Base-by-base conservation (phyloP, 2,329 filamentous ascomycete species). In the Aspergillus niger region DNA sequence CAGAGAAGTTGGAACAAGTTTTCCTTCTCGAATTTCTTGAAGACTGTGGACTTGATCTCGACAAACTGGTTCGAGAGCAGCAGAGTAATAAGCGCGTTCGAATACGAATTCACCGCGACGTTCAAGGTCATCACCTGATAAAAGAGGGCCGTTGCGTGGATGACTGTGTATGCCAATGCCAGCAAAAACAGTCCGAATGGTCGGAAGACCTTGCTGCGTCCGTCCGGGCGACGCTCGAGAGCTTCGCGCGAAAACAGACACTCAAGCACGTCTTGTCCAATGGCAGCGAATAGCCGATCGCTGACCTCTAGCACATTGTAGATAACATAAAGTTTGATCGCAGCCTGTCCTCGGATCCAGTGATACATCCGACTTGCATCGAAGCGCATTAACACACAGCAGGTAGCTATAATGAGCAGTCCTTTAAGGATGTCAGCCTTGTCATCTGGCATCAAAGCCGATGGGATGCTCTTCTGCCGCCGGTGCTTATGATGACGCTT, bases 321-420 rank as follows among this genome's bases (percentile, higher is more conserved):
- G 58, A 99, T 98, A 61, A 99, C 95, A 74, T 99, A 99, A 10
- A 99, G 85, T 74, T 99, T 99, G 79, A 99, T 97, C 7, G 94
- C 93, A 1, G 93, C 94, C 76, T 99, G 95, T 0, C 92, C 95
- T 50, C 94, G 89, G 69, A 99, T 97, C 70, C 93, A 93, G 75
- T 99, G 95, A 72, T 99, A 99, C 91, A 98, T 97, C 55, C 93
- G 87, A 72, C 93, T 97, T 5, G 95, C 95, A 74, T 99, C 96
- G 49, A 99, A 89, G 24, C 86, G 89, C 88, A 97, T 94, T 54
- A 99, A 81, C 13, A 94, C 87, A 55, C 90, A 81, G 68, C 91
- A 96, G 71, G 92, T 97, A 70, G 86, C 88, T 52, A 97, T 85
- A 63, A 99, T 94, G 60, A 99, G 85, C 20, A 92, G 82, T 0